phyloP scores from a whole-genome alignment of 108 stramenopile species.

The Skeletonema potamos region DNA sequence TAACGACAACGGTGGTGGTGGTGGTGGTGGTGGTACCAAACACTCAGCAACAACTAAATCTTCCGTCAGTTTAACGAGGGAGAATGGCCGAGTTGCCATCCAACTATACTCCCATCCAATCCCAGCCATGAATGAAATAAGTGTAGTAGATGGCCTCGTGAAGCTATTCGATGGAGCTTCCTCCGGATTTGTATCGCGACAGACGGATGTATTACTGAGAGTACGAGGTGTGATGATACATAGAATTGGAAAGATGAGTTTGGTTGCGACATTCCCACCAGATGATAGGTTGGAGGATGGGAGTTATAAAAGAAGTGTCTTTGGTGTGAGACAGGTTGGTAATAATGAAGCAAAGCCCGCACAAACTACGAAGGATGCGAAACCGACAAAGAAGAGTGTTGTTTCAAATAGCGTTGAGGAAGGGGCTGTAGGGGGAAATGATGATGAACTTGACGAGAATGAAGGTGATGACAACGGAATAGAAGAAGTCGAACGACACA shows the following conservation, averaged over 20 bases:
- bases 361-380: not conserved
- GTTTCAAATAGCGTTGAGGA: not conserved
- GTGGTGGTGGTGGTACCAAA: not conserved
- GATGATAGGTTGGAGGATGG: not conserved
- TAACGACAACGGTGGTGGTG: not conserved
- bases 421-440: not conserved
- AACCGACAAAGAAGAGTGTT: not conserved
- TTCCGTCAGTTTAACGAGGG: constrained; percentile 48
- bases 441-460: not conserved
- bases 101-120: constrained; percentile 73
- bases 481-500: constrained; percentile 3
- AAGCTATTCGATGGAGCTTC: constrained; percentile 73
- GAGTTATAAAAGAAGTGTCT: constrained; percentile 12
- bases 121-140: constrained; percentile 78
- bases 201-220: constrained; percentile 61
- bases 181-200: constrained; percentile 59
- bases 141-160: constrained; percentile 79
- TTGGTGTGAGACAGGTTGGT: constrained; percentile 11
- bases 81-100: constrained; percentile 64
- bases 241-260: constrained; percentile 64
- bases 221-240: constrained; percentile 77
- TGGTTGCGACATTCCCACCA: constrained; percentile 52
- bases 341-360: not conserved
- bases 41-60: no score
- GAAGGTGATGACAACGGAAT: not conserved